A percentile compares a stretch with the other conserved stretches of the same genome.
phyloP scores from a whole-genome alignment of 2,329 filamentous ascomycete species.

The Cladosporium sp. region DNA sequence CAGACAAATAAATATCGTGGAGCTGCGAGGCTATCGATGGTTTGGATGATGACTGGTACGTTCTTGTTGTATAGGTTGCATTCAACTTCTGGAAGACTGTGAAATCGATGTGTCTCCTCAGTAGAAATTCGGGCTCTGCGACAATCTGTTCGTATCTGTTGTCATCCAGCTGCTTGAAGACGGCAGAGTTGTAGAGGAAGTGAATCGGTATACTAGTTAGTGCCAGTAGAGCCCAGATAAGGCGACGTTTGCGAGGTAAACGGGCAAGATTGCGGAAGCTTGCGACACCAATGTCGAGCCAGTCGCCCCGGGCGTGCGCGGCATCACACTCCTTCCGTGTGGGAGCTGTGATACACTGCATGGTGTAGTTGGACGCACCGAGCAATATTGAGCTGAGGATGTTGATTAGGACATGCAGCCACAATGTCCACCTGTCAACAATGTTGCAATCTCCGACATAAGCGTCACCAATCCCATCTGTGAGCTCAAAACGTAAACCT shows the following conservation, averaged over 20 bases:
- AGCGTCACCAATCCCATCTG: slow-evolving; percentile 23
- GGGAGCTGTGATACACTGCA: slow-evolving; percentile 54
- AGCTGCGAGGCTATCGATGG: too few relatives aligned
- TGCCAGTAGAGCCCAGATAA: slow-evolving; percentile 31
- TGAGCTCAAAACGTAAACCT: not conserved
- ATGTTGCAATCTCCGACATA: slow-evolving; percentile 29
- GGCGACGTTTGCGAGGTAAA: slow-evolving; percentile 26
- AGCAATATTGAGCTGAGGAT: slow-evolving; percentile 47
- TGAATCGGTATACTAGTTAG: slow-evolving; percentile 40
- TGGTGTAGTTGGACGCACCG: slow-evolving; percentile 52
- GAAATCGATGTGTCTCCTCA: too few relatives aligned
- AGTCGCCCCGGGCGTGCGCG: slow-evolving; percentile 45
- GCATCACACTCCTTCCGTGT: slow-evolving; percentile 51
- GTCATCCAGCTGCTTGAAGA: slow-evolving; percentile 29
- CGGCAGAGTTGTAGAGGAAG: slow-evolving; percentile 38
- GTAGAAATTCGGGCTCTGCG: too few relatives aligned
- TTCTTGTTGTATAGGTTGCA: too few relatives aligned
- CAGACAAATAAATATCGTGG: too few relatives aligned
- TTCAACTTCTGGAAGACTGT: too few relatives aligned
- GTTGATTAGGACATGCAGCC: slow-evolving; percentile 51
- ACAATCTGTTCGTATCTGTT: not conserved
- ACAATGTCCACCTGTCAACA: slow-evolving; percentile 21
- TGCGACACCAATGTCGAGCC: slow-evolving; percentile 49
- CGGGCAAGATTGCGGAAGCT: slow-evolving; percentile 42
- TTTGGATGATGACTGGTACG: too few relatives aligned